Percentiles rank a stretch among this genome's conserved stretches.
phyloP scores from a whole-genome alignment of 2,329 filamentous ascomycete species.

The Podosphaera xanthii region DNA sequence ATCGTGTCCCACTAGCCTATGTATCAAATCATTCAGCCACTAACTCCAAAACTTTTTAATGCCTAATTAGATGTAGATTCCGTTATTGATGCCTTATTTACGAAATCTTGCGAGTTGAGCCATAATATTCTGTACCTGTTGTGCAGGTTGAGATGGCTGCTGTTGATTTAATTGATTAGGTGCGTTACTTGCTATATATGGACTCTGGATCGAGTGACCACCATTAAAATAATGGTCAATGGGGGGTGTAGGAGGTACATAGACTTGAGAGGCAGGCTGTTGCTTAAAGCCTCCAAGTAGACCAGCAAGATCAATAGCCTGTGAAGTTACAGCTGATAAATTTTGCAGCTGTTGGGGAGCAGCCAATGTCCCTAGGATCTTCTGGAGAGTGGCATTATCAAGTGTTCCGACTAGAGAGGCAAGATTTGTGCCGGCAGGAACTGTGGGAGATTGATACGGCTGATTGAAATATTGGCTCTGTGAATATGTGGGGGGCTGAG shows the following conservation, averaged over 20 bases:
- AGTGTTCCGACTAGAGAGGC: constrained; percentile 43
- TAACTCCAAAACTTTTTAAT: not conserved
- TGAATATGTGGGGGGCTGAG: constrained; percentile 11
- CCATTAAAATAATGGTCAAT: constrained; percentile 8
- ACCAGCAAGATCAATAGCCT: constrained; percentile 15
- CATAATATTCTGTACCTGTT: constrained; percentile 51
- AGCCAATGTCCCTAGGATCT: constrained; percentile 36
- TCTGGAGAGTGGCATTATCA: constrained; percentile 48
- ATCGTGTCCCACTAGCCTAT: not conserved
- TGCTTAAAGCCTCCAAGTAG: constrained; percentile 14
- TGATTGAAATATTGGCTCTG: constrained; percentile 19
- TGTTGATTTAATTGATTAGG: constrained; percentile 12
- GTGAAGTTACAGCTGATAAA: constrained; percentile 13
- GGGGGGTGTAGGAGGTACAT: constrained; percentile 7
- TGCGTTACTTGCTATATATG: constrained; percentile 10
- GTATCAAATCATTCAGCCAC: not conserved
- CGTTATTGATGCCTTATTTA: constrained; percentile 19
- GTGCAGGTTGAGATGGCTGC: constrained; percentile 18
- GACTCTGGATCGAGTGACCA: constrained; percentile 9
- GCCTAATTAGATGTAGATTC: not conserved
- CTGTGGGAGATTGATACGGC: constrained; percentile 16
- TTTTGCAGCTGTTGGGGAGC: constrained; percentile 10
- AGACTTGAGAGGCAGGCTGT: constrained; percentile 15
- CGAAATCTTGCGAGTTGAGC: constrained; percentile 44
- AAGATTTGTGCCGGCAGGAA: constrained; percentile 25